phyloP scores from a whole-genome alignment of 805 yeast species.

The Candida awuae region DNA sequence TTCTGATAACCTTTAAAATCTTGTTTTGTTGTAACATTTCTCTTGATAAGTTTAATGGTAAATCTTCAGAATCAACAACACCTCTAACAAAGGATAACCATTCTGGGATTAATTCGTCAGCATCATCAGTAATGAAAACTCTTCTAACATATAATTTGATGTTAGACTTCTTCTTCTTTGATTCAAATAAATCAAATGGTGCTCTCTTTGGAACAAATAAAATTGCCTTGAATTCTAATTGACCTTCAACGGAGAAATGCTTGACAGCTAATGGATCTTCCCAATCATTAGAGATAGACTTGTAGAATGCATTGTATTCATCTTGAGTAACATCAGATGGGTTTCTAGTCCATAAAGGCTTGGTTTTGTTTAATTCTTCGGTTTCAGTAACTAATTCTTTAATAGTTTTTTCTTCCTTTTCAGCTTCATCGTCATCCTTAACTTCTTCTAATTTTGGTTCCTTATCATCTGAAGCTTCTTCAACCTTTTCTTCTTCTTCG shows the following conservation, averaged over 20 bases:
- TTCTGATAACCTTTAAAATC: constrained; percentile 97
- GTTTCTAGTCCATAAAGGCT: constrained; percentile 99
- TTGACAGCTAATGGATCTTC: constrained; percentile 99
- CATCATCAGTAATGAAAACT: constrained; percentile 99
- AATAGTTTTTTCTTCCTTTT: constrained; percentile 76
- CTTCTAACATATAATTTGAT: constrained; percentile 98
- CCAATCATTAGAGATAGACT: constrained; percentile 99
- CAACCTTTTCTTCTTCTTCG: constrained; percentile 55
- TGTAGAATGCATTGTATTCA: constrained; percentile 98
- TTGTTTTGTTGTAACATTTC: constrained; percentile 99
- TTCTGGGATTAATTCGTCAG: constrained; percentile 98
- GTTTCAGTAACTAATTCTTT: constrained; percentile 91
- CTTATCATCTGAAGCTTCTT: constrained; percentile 42
- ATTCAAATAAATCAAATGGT: constrained; percentile 96
- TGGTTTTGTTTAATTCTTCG: constrained; percentile 97
- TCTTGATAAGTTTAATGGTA: constrained; percentile 99
- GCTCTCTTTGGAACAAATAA: constrained; percentile 98
- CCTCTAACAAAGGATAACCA: constrained; percentile 97
- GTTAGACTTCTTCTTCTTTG: constrained; percentile 98
- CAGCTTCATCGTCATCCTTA: constrained; percentile 48
- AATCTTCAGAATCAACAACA: constrained; percentile 99
- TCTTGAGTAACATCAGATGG: constrained; percentile 97
- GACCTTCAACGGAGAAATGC: constrained; percentile 99
- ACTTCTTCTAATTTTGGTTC: constrained; percentile 42
- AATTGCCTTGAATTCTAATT: constrained; percentile 97